Conservation (phyloP, 768 basidiomycete species). For the Podaxis mareebaensis region DNA sequence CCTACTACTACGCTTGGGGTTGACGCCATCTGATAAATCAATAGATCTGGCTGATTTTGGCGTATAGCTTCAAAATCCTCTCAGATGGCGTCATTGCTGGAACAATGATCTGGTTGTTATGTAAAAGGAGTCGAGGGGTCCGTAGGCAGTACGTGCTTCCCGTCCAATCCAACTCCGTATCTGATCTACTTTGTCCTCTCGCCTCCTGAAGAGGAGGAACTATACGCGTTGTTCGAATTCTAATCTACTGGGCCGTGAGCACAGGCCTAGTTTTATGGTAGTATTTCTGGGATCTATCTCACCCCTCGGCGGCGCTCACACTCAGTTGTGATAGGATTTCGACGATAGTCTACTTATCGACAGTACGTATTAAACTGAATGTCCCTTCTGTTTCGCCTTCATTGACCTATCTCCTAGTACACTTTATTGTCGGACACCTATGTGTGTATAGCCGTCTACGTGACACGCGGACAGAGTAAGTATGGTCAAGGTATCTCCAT, state of each 20-base stretch:
- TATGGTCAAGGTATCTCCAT: not conserved
- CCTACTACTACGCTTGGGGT: not conserved
- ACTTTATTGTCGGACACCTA: not conserved
- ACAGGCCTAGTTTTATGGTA: slow-evolving; percentile 6
- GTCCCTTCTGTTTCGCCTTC: not conserved
- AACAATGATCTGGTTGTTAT: slow-evolving; percentile 10
- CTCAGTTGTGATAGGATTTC: not conserved
- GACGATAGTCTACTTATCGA: not conserved
- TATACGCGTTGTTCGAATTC: not conserved
- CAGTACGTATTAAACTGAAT: not conserved
- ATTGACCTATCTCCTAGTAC: not conserved
- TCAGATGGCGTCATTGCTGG: slow-evolving; percentile 9
- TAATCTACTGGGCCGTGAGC: slow-evolving; percentile 9
- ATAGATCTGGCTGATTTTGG: slow-evolving; percentile 5
- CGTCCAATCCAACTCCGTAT: not conserved
- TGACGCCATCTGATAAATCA: not conserved
- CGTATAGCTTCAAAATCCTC: slow-evolving; percentile 7
- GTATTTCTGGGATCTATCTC: not conserved
- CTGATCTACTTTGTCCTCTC: not conserved
- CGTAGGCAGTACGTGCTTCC: not conserved
- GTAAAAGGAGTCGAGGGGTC: not conserved
- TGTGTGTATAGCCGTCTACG: not conserved
- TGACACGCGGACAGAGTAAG: not conserved
- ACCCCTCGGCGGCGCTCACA: not conserved
- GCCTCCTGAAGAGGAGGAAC: not conserved